Conservation (phyloP, 23 red algal species). For the Gracilaria gracilis region DNA sequence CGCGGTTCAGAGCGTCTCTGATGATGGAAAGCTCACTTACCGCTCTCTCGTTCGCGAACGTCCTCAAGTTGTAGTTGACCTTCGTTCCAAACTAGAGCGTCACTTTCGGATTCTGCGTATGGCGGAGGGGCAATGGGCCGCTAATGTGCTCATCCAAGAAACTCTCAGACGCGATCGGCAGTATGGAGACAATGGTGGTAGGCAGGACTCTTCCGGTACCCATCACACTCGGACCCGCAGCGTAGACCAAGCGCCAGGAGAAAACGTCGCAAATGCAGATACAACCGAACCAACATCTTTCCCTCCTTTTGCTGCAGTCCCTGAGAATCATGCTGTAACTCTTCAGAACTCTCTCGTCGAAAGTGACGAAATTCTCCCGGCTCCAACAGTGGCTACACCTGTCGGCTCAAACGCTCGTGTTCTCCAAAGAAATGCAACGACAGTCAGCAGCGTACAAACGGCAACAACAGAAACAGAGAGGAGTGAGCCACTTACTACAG, state of each 20-base stretch:
- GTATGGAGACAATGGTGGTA: not conserved
- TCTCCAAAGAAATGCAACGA: not conserved
- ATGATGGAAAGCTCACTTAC: constrained; percentile 17
- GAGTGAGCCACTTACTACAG: not conserved
- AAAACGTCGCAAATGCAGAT: not conserved
- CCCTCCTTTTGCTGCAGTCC: no score
- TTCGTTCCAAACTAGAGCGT: constrained; percentile 15
- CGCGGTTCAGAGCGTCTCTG: not conserved
- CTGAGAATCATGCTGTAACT: not conserved
- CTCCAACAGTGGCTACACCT: not conserved
- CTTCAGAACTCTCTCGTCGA: not conserved
- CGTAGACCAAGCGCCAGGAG: not conserved
- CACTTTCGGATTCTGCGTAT: constrained; percentile 14
- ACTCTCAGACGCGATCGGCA: not conserved
- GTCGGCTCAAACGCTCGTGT: not conserved
- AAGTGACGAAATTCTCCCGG: not conserved
- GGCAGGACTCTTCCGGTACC: not conserved
- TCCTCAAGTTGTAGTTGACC: not conserved
- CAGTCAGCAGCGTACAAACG: not conserved
- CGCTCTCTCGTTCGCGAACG: not conserved
- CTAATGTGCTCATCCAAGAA: constrained; percentile 3
- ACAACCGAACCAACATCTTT: not conserved
- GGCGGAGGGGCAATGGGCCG: constrained; percentile 16
- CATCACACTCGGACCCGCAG: not conserved
- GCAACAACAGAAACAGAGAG: not conserved